phyloP scores from a whole-genome alignment of 1,284 basidiomycete genomes.

The Moesziomyces globuligerus region DNA sequence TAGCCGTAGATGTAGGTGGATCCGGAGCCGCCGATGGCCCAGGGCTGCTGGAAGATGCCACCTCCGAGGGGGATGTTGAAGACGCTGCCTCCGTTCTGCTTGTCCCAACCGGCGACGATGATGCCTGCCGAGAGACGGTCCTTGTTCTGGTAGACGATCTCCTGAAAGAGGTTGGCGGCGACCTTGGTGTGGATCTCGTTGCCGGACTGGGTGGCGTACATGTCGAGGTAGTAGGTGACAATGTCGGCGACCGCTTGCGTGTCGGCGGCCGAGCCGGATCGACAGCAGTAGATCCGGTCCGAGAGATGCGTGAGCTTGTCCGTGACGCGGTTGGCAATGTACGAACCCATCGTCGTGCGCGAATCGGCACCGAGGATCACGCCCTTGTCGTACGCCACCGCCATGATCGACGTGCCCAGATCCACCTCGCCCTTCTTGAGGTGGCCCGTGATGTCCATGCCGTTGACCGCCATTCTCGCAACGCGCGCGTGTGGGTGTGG shows the following conservation, averaged over 20 bases:
- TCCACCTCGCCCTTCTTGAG: conserved; percentile 67
- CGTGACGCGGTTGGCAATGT: conserved; percentile 98
- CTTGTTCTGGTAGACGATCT: conserved; percentile 94
- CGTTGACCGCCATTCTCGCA: conserved; percentile 44
- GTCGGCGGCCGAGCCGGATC: conserved; percentile 96
- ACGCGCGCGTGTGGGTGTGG: too few species aligned
- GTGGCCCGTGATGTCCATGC: conserved; percentile 48
- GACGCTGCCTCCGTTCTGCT: conserved; percentile 88
- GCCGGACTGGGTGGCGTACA: conserved; percentile 80
- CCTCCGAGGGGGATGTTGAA: conserved; percentile 76
- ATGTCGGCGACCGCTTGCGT: conserved; percentile 94
- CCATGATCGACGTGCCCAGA: conserved; percentile 92
- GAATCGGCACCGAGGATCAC: conserved; percentile 97
- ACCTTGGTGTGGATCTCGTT: conserved; percentile 82
- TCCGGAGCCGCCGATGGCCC: conserved; percentile 74
- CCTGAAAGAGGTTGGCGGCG: conserved; percentile 86
- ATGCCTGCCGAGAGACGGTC: conserved; percentile 85
- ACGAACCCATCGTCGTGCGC: conserved; percentile 94
- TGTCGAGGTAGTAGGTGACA: conserved; percentile 86
- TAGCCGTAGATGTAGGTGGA: conserved; percentile 99
- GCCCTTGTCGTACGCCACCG: conserved; percentile 92
- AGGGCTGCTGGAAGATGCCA: conserved; percentile 63
- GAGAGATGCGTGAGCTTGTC: conserved; percentile 97
- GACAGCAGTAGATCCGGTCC: conserved; percentile 98
- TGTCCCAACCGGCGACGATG: conserved; percentile 98